Evolutionary conservation across 345 rosid species (phyloP), one percentile per base, ranked within the genome.

Genomic region (Salix dunnii): DNA sequence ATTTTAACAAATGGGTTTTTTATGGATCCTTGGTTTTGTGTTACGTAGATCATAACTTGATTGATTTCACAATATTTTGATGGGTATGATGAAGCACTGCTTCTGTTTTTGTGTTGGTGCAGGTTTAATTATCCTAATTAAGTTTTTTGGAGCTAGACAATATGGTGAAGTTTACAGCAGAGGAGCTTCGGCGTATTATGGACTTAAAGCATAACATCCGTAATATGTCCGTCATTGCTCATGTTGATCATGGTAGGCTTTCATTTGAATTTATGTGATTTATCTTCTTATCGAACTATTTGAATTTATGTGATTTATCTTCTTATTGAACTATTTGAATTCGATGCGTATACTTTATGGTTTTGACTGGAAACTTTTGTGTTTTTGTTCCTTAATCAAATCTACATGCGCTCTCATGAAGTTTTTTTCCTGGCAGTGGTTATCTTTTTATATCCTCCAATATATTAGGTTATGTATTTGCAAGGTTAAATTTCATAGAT

Each of bases 171-270:
- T 89, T 89, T 60, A 89, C 92, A 0, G 89, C 85, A 4, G 92
- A 89, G 2, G 90, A 82, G 86, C 92, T 91, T 67, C 92, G 95
- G 7, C 71, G 66, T 27, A 91, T 91, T 49, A 91, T 91, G 95
- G 92, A 91, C 87, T 71, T 9, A 4, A 91, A 89, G 78, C 87
- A 88, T 70, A 91, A 91, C 70, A 91, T 91, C 16, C 88, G 95
- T 48, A 91, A 91, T 55, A 89, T 89, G 93, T 89, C 95, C 25
- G 95, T 91, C 58, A 91, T 91, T 77, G 95, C 95, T 1, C 95
- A 88, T 76, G 93, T 91, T 4, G 95, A 89, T 78, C 95, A 89
- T 12, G 92, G 92, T 89, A 84, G 11, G 25, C 0, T 14, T 38
- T 66, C 4, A 2, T 58, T 62, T 31, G 14, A 35, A 11, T 10